A percentile compares a stretch with the other conserved stretches of the same genome.
Evolutionary conservation across 257 asterid species (phyloP).

Genomic region (Primulina huaijiensis): DNA sequence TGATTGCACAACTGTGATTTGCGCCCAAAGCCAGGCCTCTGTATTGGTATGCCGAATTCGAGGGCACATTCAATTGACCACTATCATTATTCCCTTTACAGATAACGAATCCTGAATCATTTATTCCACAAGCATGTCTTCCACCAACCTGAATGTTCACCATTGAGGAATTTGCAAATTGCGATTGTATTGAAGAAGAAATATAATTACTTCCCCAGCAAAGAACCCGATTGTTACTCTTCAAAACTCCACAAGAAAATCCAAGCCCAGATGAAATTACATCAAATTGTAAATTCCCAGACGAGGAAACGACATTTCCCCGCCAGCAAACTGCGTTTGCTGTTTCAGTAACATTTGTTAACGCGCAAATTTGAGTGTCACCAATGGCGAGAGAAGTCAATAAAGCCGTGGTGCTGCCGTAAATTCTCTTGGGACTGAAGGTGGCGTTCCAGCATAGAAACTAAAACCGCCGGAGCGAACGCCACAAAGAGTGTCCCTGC

Average conservation of each 20-base stretch:
- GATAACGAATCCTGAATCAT: slow-evolving; percentile 40
- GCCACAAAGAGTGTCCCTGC: slow-evolving; percentile 57
- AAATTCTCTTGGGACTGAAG: slow-evolving; percentile 50
- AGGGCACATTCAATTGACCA: slow-evolving; percentile 57
- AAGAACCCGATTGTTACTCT: slow-evolving; percentile 29
- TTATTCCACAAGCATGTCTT: slow-evolving; percentile 63
- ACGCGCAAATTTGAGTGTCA: slow-evolving; percentile 59
- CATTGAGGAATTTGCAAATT: slow-evolving; percentile 47
- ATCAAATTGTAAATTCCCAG: slow-evolving; percentile 28
- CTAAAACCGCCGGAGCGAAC: slow-evolving; percentile 61
- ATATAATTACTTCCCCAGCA: slow-evolving; percentile 58
- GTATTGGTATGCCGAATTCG: slow-evolving; percentile 37
- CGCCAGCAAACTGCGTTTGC: slow-evolving; percentile 61
- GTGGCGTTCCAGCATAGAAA: slow-evolving; percentile 60
- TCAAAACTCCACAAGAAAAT: slow-evolving; percentile 62
- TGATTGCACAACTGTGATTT: slow-evolving; percentile 61
- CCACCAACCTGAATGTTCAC: slow-evolving; percentile 57
- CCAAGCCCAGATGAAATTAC: slow-evolving; percentile 62
- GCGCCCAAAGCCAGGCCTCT: slow-evolving; percentile 55
- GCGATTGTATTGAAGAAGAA: slow-evolving; percentile 39
- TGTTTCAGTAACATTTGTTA: slow-evolving; percentile 31
- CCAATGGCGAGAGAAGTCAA: slow-evolving; percentile 53
- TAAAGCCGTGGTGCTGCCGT: slow-evolving; percentile 37
- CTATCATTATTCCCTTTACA: slow-evolving; percentile 58
- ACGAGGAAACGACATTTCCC: slow-evolving; percentile 27